Conservation (phyloP, 1,139 yeast genomes). For the Barnettozyma hawaiiensis region DNA sequence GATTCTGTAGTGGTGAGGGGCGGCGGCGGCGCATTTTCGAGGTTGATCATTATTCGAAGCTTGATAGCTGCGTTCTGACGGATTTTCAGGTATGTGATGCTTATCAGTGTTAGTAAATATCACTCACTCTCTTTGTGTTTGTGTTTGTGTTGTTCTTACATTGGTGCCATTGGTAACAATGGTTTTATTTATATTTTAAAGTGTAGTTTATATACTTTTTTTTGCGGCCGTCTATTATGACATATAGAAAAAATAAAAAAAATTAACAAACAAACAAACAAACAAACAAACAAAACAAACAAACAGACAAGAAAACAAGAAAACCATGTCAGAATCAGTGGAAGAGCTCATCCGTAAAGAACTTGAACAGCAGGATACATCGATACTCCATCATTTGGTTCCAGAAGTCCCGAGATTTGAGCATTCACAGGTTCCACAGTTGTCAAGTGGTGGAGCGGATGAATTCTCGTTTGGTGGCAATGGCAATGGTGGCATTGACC, state of each 20-base stretch:
- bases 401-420: neutral
- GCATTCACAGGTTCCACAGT: neutral
- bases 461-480: slow-evolving; percentile 21
- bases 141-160: neutral
- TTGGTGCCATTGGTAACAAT: slow-evolving; percentile 5
- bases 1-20: neutral
- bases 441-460: too few species aligned
- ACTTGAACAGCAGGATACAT: neutral
- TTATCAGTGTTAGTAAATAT: neutral
- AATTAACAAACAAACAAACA: neutral
- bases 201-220: too few species aligned
- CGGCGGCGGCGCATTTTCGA: slow-evolving; percentile 4
- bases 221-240: too few species aligned
- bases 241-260: neutral
- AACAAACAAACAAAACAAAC: neutral
- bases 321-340: neutral
- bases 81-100: slow-evolving; percentile 4
- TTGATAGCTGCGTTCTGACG: neutral
- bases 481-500: slow-evolving; percentile 23
- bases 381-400: slow-evolving; percentile 1
- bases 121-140: neutral
- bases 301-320: neutral
- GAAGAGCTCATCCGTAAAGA: slow-evolving; percentile 4
- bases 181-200: neutral
- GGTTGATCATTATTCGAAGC: slow-evolving; percentile 7